Evolutionary conservation across 2,329 filamentous ascomycete species (phyloP).

Genomic region (Pseudomassariella vexata): DNA sequence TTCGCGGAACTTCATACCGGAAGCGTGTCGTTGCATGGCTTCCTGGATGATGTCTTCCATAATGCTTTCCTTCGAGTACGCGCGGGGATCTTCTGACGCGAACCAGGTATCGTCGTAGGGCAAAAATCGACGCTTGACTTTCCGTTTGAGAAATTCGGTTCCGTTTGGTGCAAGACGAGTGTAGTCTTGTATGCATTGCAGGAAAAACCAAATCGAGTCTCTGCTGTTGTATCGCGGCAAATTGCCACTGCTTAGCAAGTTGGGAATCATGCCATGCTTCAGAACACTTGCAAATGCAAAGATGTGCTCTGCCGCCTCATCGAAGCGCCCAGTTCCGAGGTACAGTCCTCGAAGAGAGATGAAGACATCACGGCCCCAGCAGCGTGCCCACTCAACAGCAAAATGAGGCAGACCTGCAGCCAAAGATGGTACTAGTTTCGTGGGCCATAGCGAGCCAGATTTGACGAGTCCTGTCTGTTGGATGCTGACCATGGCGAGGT

Average conservation of each 20-base stretch:
- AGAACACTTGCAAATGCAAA: constrained; percentile 90
- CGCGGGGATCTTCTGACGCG: constrained; percentile 68
- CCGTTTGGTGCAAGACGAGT: constrained; percentile 76
- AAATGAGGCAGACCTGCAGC: constrained; percentile 95
- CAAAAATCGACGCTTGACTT: constrained; percentile 77
- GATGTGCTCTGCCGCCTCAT: constrained; percentile 89
- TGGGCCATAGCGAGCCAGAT: constrained; percentile 85
- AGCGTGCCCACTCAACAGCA: constrained; percentile 86
- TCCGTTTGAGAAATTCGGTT: constrained; percentile 64
- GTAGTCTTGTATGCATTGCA: constrained; percentile 95
- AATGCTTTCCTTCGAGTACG: constrained; percentile 79
- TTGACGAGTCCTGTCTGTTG: constrained; percentile 87
- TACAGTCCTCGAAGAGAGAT: constrained; percentile 92
- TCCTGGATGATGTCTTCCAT: constrained; percentile 91
- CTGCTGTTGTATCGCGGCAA: constrained; percentile 90
- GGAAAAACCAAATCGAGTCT: constrained; percentile 96
- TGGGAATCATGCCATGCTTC: constrained; percentile 98
- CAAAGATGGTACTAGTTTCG: constrained; percentile 76
- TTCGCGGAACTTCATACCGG: constrained; percentile 86
- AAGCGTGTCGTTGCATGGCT: constrained; percentile 84
- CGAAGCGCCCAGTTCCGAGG: constrained; percentile 81
- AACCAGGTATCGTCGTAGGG: constrained; percentile 98
- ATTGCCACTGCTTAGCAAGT: constrained; percentile 80
- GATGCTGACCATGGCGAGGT: constrained; percentile 82
- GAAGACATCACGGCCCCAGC: constrained; percentile 96